Evolutionary conservation across 2,329 filamentous ascomycete genomes (phyloP), one percentile per base, ranked within the genome.

Genomic region (Botrytis porri): DNA sequence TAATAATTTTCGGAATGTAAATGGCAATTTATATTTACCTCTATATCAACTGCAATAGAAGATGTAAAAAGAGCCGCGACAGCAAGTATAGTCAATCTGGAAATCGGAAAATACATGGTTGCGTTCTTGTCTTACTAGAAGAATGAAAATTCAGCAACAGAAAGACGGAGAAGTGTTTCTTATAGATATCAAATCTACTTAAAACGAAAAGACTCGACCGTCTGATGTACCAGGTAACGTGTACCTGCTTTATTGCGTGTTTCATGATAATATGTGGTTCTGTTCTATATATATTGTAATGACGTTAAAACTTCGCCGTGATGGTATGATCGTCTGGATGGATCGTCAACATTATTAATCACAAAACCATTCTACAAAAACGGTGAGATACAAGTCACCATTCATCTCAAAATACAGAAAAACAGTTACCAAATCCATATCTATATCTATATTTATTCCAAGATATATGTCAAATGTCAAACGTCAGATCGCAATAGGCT

Each of bases 241-340:
- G 45, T 67, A 41, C 25, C 32, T 66, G 45, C 45, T 51, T 66
- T 51, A 45, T 20, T 57, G 48, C 35, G 54, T 41, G 48, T 57
- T 67, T 67, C 64, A 57, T 67, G 10, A 41, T 66, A 39, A 54
- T 66, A 54, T 39, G 64, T 66, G 64, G 64, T 29, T 20, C 64
- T 54, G 16, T n/a, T 39, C 22, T 51, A 66, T 39, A 67, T 65
- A 65, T 39, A 57, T 57, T 54, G 9, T 29, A n/a, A 39, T 57
- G 45, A 57, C 64, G 64, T 39, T 48, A n/a, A 57, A 57, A 18
- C 20, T 67, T 67, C 45, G 35, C 64, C 35, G 16, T 41, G 25
- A 57, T 67, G 48, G 18, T 20, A n/a, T 57, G 32, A 54, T 67
- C 8, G 32, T 12, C 45, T 37, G 22, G 35, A 57, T 54, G 64